These are phyloP conservation scores for Microdochium nivale DNA, from an alignment of 2,329 filamentous ascomycete genomes.

Conservation along the genomic window DNA sequence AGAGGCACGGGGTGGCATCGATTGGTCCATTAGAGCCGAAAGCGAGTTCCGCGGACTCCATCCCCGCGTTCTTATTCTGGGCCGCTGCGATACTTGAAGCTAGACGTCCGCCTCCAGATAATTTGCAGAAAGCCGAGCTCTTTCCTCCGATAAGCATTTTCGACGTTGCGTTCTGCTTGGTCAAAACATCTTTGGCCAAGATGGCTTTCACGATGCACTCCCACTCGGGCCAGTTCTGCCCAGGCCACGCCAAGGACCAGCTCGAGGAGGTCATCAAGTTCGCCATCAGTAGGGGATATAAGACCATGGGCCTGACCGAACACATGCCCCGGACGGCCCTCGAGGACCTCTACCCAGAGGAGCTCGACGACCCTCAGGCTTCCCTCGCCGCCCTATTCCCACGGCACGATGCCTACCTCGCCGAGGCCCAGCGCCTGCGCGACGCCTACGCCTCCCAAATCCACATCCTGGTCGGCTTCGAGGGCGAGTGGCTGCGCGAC, in stretches of 20 bases:
- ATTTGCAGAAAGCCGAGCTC: too few relatives aligned
- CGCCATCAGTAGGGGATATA: constrained; percentile 71
- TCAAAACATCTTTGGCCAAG: constrained; percentile 5
- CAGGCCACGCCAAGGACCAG: constrained; percentile 74
- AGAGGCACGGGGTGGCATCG: background rate
- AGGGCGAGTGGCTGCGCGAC: constrained; percentile 83
- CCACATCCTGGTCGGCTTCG: constrained; percentile 79
- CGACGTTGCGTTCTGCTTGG: too few relatives aligned
- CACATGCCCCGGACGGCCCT: constrained; percentile 78
- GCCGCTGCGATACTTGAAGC: constrained; percentile 13
- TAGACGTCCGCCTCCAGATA: background rate
- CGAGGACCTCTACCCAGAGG: constrained; percentile 85
- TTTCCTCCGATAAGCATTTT: too few relatives aligned
- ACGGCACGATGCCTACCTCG: constrained; percentile 63
- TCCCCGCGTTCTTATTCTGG: constrained; percentile 8
- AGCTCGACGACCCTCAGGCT: constrained; percentile 46
- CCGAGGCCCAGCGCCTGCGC: constrained; percentile 67
- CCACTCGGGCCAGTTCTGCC: constrained; percentile 96
- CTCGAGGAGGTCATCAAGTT: constrained; percentile 76
- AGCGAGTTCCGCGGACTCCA: background rate
- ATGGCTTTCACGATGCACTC: constrained; percentile 99
- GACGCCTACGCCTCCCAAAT: constrained; percentile 62
- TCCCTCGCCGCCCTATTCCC: constrained; percentile 39
- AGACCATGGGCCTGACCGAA: constrained; percentile 81
- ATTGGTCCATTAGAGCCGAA: background rate